Evolutionary conservation across 176 grass and related monocot genomes (phyloP).

Genomic region (Carex pumila): DNA sequence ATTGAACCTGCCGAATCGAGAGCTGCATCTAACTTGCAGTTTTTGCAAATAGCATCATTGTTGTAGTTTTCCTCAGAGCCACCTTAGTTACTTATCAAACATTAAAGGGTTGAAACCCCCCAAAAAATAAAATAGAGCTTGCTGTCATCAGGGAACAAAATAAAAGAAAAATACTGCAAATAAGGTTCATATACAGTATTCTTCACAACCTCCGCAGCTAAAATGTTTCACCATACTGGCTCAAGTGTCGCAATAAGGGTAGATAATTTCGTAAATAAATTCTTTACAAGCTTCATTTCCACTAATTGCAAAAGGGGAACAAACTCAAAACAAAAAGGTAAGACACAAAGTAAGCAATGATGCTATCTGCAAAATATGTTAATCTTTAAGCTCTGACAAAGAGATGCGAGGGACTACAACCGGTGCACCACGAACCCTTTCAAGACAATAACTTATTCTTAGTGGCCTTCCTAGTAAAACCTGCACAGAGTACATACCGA

Average conservation of each 20-base stretch:
- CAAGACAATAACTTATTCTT: slow-evolving; percentile 83
- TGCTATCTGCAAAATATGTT: background rate
- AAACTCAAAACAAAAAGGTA: background rate
- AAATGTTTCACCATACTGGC: background rate
- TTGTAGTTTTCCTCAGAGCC: background rate
- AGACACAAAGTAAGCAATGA: background rate
- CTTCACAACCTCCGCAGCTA: background rate
- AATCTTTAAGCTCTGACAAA: slow-evolving; percentile 12
- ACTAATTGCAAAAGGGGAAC: background rate
- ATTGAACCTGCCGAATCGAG: background rate
- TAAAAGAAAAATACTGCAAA: background rate
- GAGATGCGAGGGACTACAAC: slow-evolving; percentile 64
- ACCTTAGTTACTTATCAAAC: background rate
- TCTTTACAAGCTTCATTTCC: background rate
- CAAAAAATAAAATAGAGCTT: background rate
- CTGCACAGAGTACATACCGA: slow-evolving; percentile 26
- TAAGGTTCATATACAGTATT: background rate
- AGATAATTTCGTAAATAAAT: background rate
- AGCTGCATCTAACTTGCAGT: background rate
- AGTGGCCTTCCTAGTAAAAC: slow-evolving; percentile 64
- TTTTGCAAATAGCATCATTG: background rate
- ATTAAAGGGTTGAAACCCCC: background rate
- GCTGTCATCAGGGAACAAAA: too few species aligned
- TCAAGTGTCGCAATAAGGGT: too few species aligned
- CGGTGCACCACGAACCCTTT: slow-evolving; percentile 52